Evolutionary conservation across 495 filamentous ascomycete species (phyloP), one percentile per base, ranked within the genome.

Genomic region (Immersiella caudata): DNA sequence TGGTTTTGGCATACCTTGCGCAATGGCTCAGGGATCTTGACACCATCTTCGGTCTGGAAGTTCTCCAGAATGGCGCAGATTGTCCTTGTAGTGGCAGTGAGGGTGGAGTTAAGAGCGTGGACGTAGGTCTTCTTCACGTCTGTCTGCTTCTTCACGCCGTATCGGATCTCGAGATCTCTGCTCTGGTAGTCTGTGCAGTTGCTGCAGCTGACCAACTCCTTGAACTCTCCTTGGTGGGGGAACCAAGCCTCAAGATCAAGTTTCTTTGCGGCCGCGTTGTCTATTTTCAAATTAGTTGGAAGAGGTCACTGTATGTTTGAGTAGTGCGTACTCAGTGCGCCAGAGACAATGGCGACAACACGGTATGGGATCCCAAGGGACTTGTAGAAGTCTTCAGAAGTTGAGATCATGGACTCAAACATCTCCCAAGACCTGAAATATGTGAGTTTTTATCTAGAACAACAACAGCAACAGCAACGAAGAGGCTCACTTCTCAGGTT

Each of bases 161-260:
- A 78, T 16, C 76, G 71, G 50, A 97, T 96, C 76, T 96, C 93
- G 9, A 97, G 83, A 62, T 90, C 93, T 56, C 94, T 83, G 35
- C 91, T 89, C 81, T 97, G 94, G 83, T 97, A 97, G 76, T 97
- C 94, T 0, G 92, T 95, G 83, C 94, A 97, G 79, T 97, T 97
- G 27, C 67, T 63, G 83, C 93, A 96, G 25, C 93, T 96, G 50
- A 99, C 94, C 16, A 97, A 85, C 78, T 97, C 93, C 80, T 98
- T 99, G 85, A 97, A 98, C 77, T 98, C 96, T 67, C 91, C 89
- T 68, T 77, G 75, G 51, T 78, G 73, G 93, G 24, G 96, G 80
- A 98, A 98, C 92, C 93, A 97, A 1, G 96, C 96, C 76, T 99
- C 95, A 18, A 98, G 86, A 73, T 99, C 95, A 75, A 90, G 96